A percentile compares a stretch with the other conserved stretches of the same genome.
Evolutionary conservation across 805 yeast genomes (phyloP).

Genomic region (Dipodascopsis tothii): DNA sequence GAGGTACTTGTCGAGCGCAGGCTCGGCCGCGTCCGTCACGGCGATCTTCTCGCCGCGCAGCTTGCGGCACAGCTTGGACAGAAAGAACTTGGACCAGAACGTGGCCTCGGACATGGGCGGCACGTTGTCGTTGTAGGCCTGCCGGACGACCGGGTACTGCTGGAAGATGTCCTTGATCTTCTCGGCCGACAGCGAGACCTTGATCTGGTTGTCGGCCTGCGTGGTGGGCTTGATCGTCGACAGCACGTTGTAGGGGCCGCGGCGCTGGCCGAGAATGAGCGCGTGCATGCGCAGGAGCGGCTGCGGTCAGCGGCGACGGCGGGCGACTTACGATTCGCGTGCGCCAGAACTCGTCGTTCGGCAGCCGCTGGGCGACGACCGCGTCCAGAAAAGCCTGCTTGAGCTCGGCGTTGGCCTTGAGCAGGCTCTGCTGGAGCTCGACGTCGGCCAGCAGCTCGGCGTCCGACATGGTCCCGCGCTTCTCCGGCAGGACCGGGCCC

Average conservation of each 20-base stretch:
- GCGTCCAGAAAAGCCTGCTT: constrained; percentile 78
- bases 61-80: constrained; percentile 78
- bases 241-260: constrained; percentile 89
- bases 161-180: constrained; percentile 82
- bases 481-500: constrained; percentile 1
- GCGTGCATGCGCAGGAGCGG: constrained; percentile 80
- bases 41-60: constrained; percentile 81
- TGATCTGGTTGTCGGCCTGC: constrained; percentile 84
- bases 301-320: constrained; percentile 28
- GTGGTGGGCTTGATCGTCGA: constrained; percentile 93
- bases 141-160: constrained; percentile 84
- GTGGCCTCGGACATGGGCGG: constrained; percentile 85
- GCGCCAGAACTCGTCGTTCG: constrained; percentile 50
- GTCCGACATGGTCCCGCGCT: constrained; percentile 37
- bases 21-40: constrained; percentile 71
- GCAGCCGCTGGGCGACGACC: constrained; percentile 58
- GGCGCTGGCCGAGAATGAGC: constrained; percentile 69
- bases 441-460: constrained; percentile 59
- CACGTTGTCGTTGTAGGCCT: constrained; percentile 83
- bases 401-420: constrained; percentile 60
- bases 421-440: constrained; percentile 68
- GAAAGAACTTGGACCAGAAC: constrained; percentile 93
- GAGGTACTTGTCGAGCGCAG: constrained; percentile 75
- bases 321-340: constrained; percentile 9
- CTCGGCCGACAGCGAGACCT: constrained; percentile 85